Base-by-base conservation (phyloP, 1,284 basidiomycete genomes). In the Schizophyllum commune region DNA sequence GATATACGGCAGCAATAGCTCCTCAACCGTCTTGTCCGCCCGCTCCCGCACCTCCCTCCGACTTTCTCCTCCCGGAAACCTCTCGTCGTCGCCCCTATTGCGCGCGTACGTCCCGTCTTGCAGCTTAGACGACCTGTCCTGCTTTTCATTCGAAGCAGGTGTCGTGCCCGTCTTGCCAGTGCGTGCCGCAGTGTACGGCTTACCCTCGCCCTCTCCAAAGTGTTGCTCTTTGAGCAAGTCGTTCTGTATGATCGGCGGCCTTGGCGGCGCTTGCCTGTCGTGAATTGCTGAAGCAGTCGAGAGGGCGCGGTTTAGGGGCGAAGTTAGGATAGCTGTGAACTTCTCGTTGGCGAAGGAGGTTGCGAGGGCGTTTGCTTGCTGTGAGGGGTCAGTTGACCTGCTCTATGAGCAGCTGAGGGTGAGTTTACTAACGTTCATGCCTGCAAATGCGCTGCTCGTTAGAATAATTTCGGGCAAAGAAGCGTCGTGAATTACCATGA, bases 281-380 rank as follows among this genome's bases (percentile, higher is more conserved):
- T 79, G 79, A 52, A 91, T 76, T 34, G 82, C 82, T 64, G 82
- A 75, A 0, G 85, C 89, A 1, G 89, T 91, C 64, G 78, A 77
- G 62, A 81, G 77, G 0, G 92, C 91, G 13, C 92, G 83, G 63
- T 85, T 82, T 58, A 94, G 79, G 52, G 88, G 83, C 0, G 91
- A 93, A 4, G 88, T 78, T 71, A 91, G 88, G 65, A 95, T 88
- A 51, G 83, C 80, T 39, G 80, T 76, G 69, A 92, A 79, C 2
- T 69, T 76, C 4, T 79, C 84, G 21, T 72, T 68, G 15, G 82
- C 74, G 58, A 92, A 79, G n/a, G 78, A 83, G 62, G 77, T 69
- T 2, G 84, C 91, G 7, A 88, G 73, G 1, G 91, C 89, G 64
- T 80, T 79, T 1, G 91, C 91, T 87, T 93, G 91, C 84, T 88